Conservation (phyloP, 352 stramenopile genomes). For the Pythium vanterpoolii region DNA sequence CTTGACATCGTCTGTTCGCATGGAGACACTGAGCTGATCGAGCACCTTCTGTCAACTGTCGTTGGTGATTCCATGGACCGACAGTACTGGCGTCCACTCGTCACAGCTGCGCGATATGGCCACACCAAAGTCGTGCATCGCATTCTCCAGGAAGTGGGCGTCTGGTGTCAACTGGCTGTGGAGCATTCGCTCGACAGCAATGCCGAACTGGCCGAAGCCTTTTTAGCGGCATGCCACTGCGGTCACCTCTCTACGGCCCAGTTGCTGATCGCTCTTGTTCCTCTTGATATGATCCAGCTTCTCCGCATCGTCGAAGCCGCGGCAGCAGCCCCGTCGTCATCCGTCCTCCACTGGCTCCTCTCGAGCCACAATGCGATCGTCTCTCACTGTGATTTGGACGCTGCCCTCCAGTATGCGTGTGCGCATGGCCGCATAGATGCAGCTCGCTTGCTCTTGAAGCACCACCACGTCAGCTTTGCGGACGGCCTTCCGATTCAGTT, state of each 20-base stretch:
- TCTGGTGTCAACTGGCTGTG: neutral
- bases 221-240: conserved; percentile 23
- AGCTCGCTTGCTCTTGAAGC: conserved; percentile 5
- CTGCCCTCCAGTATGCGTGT: conserved; percentile 26
- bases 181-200: neutral
- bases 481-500: conserved; percentile 19
- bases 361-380: neutral
- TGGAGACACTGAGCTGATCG: conserved; percentile 4
- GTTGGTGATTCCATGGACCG: neutral
- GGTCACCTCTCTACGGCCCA: conserved; percentile 6
- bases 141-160: conserved; percentile 3
- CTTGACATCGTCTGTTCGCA: conserved; percentile 11
- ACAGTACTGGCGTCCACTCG: conserved; percentile 19
- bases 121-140: conserved; percentile 13
- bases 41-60: neutral
- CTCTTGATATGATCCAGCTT: conserved; percentile 14
- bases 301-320: conserved; percentile 17
- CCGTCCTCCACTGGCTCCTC: conserved; percentile 17
- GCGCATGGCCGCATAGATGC: conserved; percentile 11
- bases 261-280: conserved; percentile 11
- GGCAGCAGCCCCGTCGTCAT: neutral
- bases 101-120: conserved; percentile 18
- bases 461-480: neutral
- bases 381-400: conserved; percentile 14
- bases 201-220: conserved; percentile 14